Percentiles rank a stretch among this genome's conserved stretches.
These are phyloP conservation scores for Arachis hypogaea DNA, from an alignment of 306 rosid genomes.

Conservation along the genomic window DNA sequence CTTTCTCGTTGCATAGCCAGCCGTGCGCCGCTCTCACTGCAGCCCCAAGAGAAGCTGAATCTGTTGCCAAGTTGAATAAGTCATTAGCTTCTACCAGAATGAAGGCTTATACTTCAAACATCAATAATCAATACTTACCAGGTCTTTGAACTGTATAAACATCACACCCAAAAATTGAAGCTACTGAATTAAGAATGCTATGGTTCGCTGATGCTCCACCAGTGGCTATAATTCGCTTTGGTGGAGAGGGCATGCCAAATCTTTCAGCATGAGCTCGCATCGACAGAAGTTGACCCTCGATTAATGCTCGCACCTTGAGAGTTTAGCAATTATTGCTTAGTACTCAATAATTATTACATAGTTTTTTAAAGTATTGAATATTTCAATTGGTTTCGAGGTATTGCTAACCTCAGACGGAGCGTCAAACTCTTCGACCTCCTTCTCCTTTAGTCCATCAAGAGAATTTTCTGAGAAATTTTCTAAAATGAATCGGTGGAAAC, in stretches of 20 bases:
- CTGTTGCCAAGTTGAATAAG: conserved; percentile 45
- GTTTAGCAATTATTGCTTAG: conserved; percentile 26
- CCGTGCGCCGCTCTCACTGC: conserved; percentile 98
- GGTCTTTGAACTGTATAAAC: conserved; percentile 91
- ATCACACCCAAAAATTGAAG: conserved; percentile 88
- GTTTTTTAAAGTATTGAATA: no score
- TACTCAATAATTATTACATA: background rate
- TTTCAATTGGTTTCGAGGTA: conserved; percentile 10
- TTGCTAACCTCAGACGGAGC: conserved; percentile 86
- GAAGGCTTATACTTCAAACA: background rate
- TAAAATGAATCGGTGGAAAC: conserved; percentile 75
- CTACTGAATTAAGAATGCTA: conserved; percentile 70
- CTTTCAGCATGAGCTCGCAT: conserved; percentile 98
- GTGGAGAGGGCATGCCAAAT: conserved; percentile 95
- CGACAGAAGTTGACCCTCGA: conserved; percentile 89
- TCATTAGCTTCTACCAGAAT: background rate
- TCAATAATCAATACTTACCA: conserved; percentile 52
- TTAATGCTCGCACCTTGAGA: conserved; percentile 77
- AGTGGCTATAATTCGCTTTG: conserved; percentile 88
- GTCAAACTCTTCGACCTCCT: conserved; percentile 75
- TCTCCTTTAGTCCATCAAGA: conserved; percentile 54
- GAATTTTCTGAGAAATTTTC: conserved; percentile 66
- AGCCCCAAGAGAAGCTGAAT: conserved; percentile 98
- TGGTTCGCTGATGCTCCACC: conserved; percentile 94
- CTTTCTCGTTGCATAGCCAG: conserved; percentile 73